Conservation (phyloP, 2,329 filamentous ascomycete genomes). For the Macrophomina pseudophaseolina region DNA sequence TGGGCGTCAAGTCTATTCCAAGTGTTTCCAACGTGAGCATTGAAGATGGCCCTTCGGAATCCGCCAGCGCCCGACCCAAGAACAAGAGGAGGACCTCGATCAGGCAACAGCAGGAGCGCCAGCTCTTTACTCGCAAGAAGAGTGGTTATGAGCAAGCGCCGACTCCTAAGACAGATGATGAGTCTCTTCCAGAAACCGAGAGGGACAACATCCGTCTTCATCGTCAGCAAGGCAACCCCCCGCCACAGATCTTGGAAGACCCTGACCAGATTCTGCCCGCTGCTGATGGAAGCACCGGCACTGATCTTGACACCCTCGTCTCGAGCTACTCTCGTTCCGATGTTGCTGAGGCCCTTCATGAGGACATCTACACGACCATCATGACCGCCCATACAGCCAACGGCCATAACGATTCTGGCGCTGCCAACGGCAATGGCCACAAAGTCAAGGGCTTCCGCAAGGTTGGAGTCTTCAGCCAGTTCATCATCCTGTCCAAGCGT, state of each 20-base stretch:
- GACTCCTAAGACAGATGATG: constrained; percentile 69
- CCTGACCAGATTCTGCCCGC: constrained; percentile 64
- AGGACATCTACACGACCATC: constrained; percentile 78
- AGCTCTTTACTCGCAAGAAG: constrained; percentile 86
- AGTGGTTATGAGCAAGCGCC: constrained; percentile 52
- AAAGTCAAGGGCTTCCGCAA: constrained; percentile 79
- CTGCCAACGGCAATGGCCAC: constrained; percentile 63
- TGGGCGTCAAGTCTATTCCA: constrained; percentile 86
- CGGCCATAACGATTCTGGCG: constrained; percentile 61
- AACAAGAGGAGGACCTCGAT: constrained; percentile 79
- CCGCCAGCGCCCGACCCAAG: constrained; percentile 65
- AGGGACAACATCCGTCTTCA: constrained; percentile 61
- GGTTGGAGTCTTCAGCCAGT: constrained; percentile 79
- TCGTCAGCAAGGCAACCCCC: constrained; percentile 58
- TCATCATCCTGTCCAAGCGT: constrained; percentile 83
- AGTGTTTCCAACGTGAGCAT: constrained; percentile 79
- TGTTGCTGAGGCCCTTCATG: constrained; percentile 73
- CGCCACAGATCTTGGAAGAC: constrained; percentile 71
- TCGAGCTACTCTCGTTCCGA: constrained; percentile 77
- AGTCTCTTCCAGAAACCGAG: constrained; percentile 54
- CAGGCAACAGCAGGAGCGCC: constrained; percentile 82
- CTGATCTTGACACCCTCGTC: constrained; percentile 83
- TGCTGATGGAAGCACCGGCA: constrained; percentile 63
- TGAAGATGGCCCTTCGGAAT: constrained; percentile 63
- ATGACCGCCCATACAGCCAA: constrained; percentile 70